Percentiles rank a stretch among this genome's conserved stretches.
These are phyloP conservation scores for Gracilaria vermiculophylla DNA, from an alignment of 23 red algal species.

Conservation along the genomic window DNA sequence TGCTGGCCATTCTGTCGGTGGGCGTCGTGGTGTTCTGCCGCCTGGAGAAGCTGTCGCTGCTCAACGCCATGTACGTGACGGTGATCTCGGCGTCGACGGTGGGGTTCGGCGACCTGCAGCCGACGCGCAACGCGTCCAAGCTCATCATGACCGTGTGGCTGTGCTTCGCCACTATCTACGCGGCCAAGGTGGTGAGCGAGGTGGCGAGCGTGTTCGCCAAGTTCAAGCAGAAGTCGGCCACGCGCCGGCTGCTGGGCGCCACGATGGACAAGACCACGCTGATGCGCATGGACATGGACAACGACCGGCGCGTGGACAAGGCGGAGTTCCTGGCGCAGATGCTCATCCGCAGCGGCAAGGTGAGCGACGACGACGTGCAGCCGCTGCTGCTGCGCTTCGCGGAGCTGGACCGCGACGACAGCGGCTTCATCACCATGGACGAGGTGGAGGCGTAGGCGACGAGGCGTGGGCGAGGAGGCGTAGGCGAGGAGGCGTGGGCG, in stretches of 20 bases:
- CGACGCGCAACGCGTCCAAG: constrained; percentile 29
- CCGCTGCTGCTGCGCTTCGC: constrained; percentile 52
- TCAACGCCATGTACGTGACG: constrained; percentile 68
- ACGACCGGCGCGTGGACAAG: constrained; percentile 49
- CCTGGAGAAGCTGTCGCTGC: constrained; percentile 33
- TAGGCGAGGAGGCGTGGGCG: no score
- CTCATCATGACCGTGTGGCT: constrained; percentile 75
- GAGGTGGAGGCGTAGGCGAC: constrained; percentile 19
- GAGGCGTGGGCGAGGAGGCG: no score
- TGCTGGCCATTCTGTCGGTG: constrained; percentile 23
- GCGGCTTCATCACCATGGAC: constrained; percentile 37
- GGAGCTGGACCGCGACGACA: constrained; percentile 61
- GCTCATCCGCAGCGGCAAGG: constrained; percentile 61
- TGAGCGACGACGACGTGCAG: constrained; percentile 50
- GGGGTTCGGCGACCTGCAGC: constrained; percentile 73
- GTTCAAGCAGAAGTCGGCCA: constrained; percentile 46
- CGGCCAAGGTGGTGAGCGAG: constrained; percentile 69
- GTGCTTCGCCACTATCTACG: constrained; percentile 67
- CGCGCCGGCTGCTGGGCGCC: constrained; percentile 40
- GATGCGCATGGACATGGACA: constrained; percentile 49
- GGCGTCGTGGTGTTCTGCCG: constrained; percentile 34
- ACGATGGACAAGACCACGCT: constrained; percentile 35
- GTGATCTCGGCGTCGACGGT: constrained; percentile 72
- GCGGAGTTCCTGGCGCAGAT: constrained; percentile 57
- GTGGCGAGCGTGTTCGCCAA: constrained; percentile 36